Evolutionary conservation across 202 grass and related monocot genomes (phyloP).

Genomic region (Zoysia matrella): DNA sequence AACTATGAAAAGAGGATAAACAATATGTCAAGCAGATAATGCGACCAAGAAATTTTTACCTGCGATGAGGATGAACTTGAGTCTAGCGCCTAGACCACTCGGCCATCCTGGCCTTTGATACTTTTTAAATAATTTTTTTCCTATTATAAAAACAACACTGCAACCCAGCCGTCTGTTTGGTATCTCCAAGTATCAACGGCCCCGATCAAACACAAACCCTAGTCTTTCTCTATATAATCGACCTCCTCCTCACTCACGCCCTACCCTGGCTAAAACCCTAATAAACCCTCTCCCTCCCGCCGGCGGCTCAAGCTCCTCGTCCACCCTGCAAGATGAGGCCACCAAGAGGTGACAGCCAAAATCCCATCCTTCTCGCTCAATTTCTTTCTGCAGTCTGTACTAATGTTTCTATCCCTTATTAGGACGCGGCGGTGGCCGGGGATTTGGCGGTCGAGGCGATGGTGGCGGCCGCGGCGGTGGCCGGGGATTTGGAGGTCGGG

Average conservation of each 20-base stretch:
- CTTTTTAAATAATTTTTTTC: no score
- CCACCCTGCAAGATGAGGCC: slow-evolving; percentile 55
- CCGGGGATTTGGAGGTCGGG: not conserved
- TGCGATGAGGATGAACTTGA: slow-evolving; percentile 61
- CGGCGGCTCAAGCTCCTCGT: slow-evolving; percentile 13
- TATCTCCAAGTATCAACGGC: not conserved
- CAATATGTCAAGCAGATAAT: no score
- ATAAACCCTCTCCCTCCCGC: slow-evolving; percentile 36
- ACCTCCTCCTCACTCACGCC: not conserved
- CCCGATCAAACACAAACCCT: slow-evolving; percentile 38
- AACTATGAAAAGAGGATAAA: no score
- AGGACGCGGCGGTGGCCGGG: slow-evolving; percentile 54
- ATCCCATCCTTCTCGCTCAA: not conserved
- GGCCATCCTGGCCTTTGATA: slow-evolving; percentile 73
- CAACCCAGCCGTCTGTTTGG: slow-evolving; percentile 5
- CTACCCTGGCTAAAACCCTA: slow-evolving; percentile 38
- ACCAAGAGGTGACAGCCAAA: slow-evolving; percentile 41
- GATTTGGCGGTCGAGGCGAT: slow-evolving; percentile 23
- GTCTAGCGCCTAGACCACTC: slow-evolving; percentile 99
- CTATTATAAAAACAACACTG: no score
- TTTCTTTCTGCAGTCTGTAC: not conserved
- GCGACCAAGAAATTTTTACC: no score
- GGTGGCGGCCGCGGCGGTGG: no score
- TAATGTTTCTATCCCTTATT: not conserved
- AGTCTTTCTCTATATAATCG: slow-evolving; percentile 36